Percentiles rank a stretch among this genome's conserved stretches.
These are phyloP conservation scores for Suhomyces atakaporum DNA, from an alignment of 1,139 yeast genomes.

Conservation along the genomic window DNA sequence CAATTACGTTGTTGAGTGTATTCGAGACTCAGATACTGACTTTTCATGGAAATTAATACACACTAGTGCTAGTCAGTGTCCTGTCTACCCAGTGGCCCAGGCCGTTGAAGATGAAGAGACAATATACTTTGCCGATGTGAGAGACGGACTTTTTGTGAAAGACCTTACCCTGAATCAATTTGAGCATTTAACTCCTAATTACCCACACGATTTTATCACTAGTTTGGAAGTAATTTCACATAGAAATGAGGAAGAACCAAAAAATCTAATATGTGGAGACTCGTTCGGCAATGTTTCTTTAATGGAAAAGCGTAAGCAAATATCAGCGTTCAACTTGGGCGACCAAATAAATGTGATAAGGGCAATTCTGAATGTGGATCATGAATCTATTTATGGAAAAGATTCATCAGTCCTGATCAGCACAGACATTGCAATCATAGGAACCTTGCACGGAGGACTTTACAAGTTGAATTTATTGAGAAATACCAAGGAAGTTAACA, in stretches of 20 bases:
- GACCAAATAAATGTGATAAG: slow-evolving; percentile 34
- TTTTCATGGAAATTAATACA: slow-evolving; percentile 3
- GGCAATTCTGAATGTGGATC: too few species aligned
- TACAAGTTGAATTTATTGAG: slow-evolving; percentile 19
- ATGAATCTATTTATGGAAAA: too few species aligned
- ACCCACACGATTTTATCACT: slow-evolving; percentile 20
- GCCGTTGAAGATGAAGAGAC: slow-evolving; percentile 7
- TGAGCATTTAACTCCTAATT: slow-evolving; percentile 6
- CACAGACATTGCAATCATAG: slow-evolving; percentile 25
- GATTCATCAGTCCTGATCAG: neutral
- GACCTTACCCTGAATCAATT: neutral
- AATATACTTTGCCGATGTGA: slow-evolving; percentile 23
- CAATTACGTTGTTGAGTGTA: slow-evolving; percentile 6
- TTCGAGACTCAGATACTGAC: neutral
- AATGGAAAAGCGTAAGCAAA: slow-evolving; percentile 11
- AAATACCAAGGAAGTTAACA: slow-evolving; percentile 2
- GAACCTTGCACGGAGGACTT: slow-evolving; percentile 41
- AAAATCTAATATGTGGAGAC: slow-evolving; percentile 27
- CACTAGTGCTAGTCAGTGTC: slow-evolving; percentile 6
- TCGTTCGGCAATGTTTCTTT: slow-evolving; percentile 33
- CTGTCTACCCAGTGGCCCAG: slow-evolving; percentile 16
- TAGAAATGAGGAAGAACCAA: neutral
- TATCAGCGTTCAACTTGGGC: slow-evolving; percentile 29
- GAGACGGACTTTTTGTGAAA: slow-evolving; percentile 21
- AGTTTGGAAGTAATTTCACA: slow-evolving; percentile 13